phyloP scores from a whole-genome alignment of 768 basidiomycete genomes.

The Lactarius deliciosus region DNA sequence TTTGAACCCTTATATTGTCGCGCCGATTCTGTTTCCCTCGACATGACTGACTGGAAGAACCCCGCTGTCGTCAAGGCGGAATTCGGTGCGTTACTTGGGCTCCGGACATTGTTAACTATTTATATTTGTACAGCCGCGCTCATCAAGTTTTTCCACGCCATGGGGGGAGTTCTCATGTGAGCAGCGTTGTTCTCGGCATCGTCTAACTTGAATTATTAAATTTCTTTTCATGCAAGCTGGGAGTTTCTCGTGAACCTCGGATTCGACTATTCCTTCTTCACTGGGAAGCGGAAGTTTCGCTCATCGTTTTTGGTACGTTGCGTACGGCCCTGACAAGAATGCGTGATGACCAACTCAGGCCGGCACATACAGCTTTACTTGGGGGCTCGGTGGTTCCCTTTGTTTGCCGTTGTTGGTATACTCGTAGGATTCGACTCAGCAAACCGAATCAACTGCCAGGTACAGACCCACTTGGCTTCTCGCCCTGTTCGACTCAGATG shows the following conservation, averaged over 20 bases:
- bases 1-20: not conserved
- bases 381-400: not conserved
- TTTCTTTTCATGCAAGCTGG: not conserved
- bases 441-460: not conserved
- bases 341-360: not conserved
- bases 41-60: not conserved
- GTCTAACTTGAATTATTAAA: too few relatives aligned
- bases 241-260: not conserved
- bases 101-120: not conserved
- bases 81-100: not conserved
- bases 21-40: not conserved
- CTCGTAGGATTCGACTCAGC: not conserved
- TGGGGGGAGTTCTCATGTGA: constrained; percentile 23
- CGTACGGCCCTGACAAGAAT: not conserved
- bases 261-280: not conserved
- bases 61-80: not conserved
- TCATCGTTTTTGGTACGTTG: not conserved
- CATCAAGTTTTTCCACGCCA: constrained; percentile 3
- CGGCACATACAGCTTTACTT: not conserved
- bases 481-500: not conserved
- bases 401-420: not conserved
- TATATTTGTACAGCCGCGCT: not conserved
- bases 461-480: not conserved
- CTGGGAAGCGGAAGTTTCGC: not conserved
- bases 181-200: not conserved